Evolutionary conservation across 2,329 filamentous ascomycete species (phyloP).

Genomic region (Penicillium sp.): DNA sequence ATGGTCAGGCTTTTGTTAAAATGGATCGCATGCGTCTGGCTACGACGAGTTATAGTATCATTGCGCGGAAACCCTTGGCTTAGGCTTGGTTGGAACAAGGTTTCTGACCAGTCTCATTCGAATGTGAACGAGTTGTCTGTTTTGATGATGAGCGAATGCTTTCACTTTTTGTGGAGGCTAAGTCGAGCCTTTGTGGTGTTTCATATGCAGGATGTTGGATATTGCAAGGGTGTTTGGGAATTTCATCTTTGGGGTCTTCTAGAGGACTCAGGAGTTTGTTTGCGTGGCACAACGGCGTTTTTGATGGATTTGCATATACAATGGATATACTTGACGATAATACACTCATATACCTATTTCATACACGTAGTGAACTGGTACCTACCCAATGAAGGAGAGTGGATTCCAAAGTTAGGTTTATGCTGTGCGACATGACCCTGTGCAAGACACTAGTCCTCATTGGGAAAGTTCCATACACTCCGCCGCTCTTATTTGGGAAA

Average conservation of each 20-base stretch:
- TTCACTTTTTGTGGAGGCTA: neutral
- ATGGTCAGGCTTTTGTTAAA: constrained; percentile 54
- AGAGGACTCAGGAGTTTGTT: too few relatives aligned
- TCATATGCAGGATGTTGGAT: neutral
- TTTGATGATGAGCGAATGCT: neutral
- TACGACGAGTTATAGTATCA: constrained; percentile 52
- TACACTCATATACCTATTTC: neutral
- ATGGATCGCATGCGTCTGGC: constrained; percentile 54
- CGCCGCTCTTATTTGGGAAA: neutral
- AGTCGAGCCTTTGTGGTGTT: neutral
- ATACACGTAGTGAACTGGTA: too few relatives aligned
- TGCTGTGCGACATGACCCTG: constrained; percentile 1
- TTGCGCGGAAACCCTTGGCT: constrained; percentile 47
- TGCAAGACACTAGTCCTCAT: constrained; percentile 15
- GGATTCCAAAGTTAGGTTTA: neutral
- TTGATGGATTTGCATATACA: neutral
- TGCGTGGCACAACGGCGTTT: neutral
- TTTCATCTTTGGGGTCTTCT: neutral
- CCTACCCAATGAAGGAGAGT: too few relatives aligned
- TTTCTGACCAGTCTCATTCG: neutral
- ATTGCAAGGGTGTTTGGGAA: neutral
- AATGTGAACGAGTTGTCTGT: neutral
- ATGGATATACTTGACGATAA: neutral
- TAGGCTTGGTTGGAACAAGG: neutral
- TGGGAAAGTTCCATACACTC: constrained; percentile 24